A percentile compares a stretch with the other conserved stretches of the same genome.
Conservation (phyloP, 345 rosid genomes). For the Physaria fendleri region DNA sequence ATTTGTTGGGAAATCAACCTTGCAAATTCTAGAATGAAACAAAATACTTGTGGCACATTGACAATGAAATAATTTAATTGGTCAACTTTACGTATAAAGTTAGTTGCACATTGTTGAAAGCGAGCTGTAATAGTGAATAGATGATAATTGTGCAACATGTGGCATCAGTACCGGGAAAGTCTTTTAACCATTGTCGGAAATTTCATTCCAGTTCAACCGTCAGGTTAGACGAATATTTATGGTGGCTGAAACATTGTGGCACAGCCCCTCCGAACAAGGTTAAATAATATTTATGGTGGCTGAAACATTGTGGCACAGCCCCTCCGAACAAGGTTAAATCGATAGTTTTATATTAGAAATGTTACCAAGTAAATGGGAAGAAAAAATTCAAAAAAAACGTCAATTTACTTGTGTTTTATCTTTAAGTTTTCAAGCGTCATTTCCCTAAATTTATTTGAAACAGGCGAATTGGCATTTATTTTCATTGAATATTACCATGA, state of each 20-base stretch:
- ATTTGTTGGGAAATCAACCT: not conserved
- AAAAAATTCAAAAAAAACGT: not conserved
- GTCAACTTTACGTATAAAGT: conserved; percentile 1
- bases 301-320: not conserved
- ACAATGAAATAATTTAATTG: not conserved
- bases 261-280: not conserved
- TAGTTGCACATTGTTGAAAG: not conserved
- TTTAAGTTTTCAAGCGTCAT: not conserved
- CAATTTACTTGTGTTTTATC: not conserved
- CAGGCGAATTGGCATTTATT: not conserved
- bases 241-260: not conserved
- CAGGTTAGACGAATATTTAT: not conserved
- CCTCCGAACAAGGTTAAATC: not conserved
- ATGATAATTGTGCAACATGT: not conserved
- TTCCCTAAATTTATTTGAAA: not conserved
- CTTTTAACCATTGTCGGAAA: not conserved
- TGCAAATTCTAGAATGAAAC: not conserved
- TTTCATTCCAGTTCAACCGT: not conserved
- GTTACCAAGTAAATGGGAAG: not conserved
- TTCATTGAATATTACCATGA: not conserved
- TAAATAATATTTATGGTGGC: not conserved
- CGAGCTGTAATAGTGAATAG: not conserved
- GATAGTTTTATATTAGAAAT: not conserved
- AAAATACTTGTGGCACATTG: not conserved
- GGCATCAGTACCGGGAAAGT: not conserved